Evolutionary conservation across 179 eudicot genomes (phyloP), one percentile per base, ranked within the genome.

Genomic region (Spergularia azorica): DNA sequence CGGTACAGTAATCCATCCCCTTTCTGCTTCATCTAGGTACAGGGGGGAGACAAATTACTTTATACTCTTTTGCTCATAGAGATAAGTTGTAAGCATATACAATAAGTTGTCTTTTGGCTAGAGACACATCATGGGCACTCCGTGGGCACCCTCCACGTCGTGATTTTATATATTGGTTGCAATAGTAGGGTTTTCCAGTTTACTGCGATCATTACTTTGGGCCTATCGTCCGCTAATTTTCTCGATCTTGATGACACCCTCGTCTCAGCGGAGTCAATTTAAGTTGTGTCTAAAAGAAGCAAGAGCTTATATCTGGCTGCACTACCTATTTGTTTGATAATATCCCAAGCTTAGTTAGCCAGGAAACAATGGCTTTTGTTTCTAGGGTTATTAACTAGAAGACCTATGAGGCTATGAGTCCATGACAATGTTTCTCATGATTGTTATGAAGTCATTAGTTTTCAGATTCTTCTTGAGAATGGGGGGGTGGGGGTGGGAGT

Each of bases 301-400:
- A 26, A 39, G n/a, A 69, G 66, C 36, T 5, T 21, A 36, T 36
- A 36, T 57, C 10, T 55, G 67, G 67, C 46, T 66, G n/a, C 70
- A 55, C 65, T 13, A 63, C 63, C 38, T 71, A 8, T 56, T 17
- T 41, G 52, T 43, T 72, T 78, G 39, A 8, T 5, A 72, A 50
- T 38, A n/a, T 65, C 54, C 56, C 17, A 15, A 15, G 26, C 9
- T 18, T 59, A 78, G 58, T n/a, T 64, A 20, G 71, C 43, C 10
- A 26, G 4, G 38, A 38, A 48, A 21, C 2, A 5, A 63, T 17
- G 56, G 67, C 16, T 41, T 63, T 51, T 15, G 26, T 70, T 41
- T 8, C 36, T 10, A 56, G 20, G 36, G 39, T 36, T 39, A 38
- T 14, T 39, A 60, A 46, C 39, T 72, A 12, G 51, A 58, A 6